Evolutionary conservation across 2,329 filamentous ascomycete genomes (phyloP).

Genomic region (Aspergillus floridensis): DNA sequence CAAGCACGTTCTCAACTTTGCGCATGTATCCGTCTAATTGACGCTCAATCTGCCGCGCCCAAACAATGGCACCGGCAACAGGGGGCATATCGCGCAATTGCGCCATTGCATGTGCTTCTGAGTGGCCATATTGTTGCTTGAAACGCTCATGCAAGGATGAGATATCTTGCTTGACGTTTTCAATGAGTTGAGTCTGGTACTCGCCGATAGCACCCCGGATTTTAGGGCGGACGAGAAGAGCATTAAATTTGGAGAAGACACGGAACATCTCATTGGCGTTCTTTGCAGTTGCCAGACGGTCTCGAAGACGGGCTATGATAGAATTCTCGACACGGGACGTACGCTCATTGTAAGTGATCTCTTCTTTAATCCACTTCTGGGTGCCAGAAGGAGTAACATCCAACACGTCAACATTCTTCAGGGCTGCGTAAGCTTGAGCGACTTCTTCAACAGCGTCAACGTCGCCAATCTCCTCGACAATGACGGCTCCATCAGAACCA

Average conservation of each 20-base stretch:
- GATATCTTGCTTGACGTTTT: slow-evolving; percentile 96
- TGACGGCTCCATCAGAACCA: slow-evolving; percentile 60
- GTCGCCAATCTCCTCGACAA: slow-evolving; percentile 93
- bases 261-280: slow-evolving; percentile 99
- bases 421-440: slow-evolving; percentile 84
- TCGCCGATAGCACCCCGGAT: slow-evolving; percentile 96
- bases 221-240: slow-evolving; percentile 96
- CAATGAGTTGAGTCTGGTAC: slow-evolving; percentile 96
- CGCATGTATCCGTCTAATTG: slow-evolving; percentile 97
- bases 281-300: slow-evolving; percentile 91
- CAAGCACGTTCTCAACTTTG: slow-evolving; percentile 97
- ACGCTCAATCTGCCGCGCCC: slow-evolving; percentile 94
- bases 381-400: slow-evolving; percentile 90
- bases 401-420: slow-evolving; percentile 92
- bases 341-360: slow-evolving; percentile 94
- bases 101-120: slow-evolving; percentile 96
- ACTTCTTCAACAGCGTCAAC: slow-evolving; percentile 97
- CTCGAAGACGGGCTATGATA: slow-evolving; percentile 89
- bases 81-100: slow-evolving; percentile 93
- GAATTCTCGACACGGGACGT: slow-evolving; percentile 98
- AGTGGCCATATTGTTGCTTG: slow-evolving; percentile 98
- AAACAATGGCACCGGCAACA: slow-evolving; percentile 95
- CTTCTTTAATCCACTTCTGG: slow-evolving; percentile 85
- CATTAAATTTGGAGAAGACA: slow-evolving; percentile 99
- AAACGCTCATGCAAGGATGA: slow-evolving; percentile 90